Base-by-base conservation (phyloP, 306 rosid species). In the Castanea crenata region DNA sequence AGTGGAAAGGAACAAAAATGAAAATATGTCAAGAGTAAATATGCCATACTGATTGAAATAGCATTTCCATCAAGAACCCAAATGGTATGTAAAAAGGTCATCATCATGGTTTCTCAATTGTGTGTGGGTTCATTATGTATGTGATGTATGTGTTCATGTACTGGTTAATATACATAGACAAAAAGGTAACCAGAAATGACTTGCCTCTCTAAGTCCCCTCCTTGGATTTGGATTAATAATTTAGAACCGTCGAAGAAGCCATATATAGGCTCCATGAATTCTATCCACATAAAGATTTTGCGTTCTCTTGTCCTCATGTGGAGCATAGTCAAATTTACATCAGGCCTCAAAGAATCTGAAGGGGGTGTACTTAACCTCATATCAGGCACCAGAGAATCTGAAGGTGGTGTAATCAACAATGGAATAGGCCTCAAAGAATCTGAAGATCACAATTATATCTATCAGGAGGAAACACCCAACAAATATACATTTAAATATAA, bases 361-460 rank as follows among this genome's bases (percentile, higher is more conserved):
- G 90, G 86, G 76, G 95, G 69, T 38, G 3, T 38, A 38, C 44
- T 38, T 38, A 38, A 6, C 44, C 44, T 7, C 1, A 7, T 38
- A 1, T 38, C 44, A 38, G 44, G 44, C 44, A 38, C 7, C 11
- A 38, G 10, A 38, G 2, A 38, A 38, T 38, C 44, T 38, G 44
- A 38, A 38, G 3, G 11, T 38, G 44, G 44, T 62, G 91, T 91
- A 72, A 92, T 91, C 85, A 94, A 87, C 94, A 78, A 90, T 80
- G 88, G 93, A 27, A 81, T 27, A 52, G 97, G 97, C 77, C 97
- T 92, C 72, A 69, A 62, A 19, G 91, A 86, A 92, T 94, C 98
- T 94, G 85, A 61, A 86, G 79, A 73, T 69, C 76, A 84, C 59
- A 54, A 20, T 70, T 38, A 79, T 56, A 78, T 58, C 20, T 46